phyloP scores from a whole-genome alignment of 2,329 filamentous ascomycete species.

The Cytospora piceae region DNA sequence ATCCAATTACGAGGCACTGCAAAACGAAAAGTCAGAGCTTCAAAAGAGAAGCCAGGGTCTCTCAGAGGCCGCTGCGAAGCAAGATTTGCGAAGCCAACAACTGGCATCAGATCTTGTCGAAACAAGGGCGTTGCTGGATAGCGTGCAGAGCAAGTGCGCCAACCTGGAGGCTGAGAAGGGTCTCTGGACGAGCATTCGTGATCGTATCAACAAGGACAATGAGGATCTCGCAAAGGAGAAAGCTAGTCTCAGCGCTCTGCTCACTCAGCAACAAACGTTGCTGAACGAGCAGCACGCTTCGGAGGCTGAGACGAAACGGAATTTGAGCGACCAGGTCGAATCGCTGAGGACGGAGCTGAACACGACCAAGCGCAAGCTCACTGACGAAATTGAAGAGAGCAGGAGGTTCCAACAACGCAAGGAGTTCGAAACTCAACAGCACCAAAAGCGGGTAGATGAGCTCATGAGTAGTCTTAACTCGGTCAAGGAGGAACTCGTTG shows the following conservation, averaged over 20 bases:
- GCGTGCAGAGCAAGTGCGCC: slow-evolving; percentile 85
- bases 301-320: slow-evolving; percentile 79
- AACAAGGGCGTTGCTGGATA: slow-evolving; percentile 78
- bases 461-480: slow-evolving; percentile 79
- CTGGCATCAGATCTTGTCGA: slow-evolving; percentile 93
- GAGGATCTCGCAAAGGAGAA: slow-evolving; percentile 84
- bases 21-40: slow-evolving; percentile 82
- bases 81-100: slow-evolving; percentile 88
- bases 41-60: slow-evolving; percentile 79
- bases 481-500: slow-evolving; percentile 83
- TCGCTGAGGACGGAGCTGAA: slow-evolving; percentile 77
- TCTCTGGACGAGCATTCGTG: slow-evolving; percentile 91
- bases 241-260: slow-evolving; percentile 77
- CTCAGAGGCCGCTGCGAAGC: slow-evolving; percentile 83
- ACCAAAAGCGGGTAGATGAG: slow-evolving; percentile 90
- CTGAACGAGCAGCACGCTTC: slow-evolving; percentile 89
- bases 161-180: slow-evolving; percentile 96
- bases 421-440: slow-evolving; percentile 87
- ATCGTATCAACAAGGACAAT: slow-evolving; percentile 85
- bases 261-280: slow-evolving; percentile 83
- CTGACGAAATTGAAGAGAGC: slow-evolving; percentile 79
- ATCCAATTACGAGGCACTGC: slow-evolving; percentile 80
- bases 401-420: slow-evolving; percentile 83
- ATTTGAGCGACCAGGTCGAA: slow-evolving; percentile 78
- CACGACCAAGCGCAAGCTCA: slow-evolving; percentile 79